Evolutionary conservation across 768 basidiomycete genomes (phyloP), one percentile per base, ranked within the genome.

Genomic region (Lyophyllum atratum): DNA sequence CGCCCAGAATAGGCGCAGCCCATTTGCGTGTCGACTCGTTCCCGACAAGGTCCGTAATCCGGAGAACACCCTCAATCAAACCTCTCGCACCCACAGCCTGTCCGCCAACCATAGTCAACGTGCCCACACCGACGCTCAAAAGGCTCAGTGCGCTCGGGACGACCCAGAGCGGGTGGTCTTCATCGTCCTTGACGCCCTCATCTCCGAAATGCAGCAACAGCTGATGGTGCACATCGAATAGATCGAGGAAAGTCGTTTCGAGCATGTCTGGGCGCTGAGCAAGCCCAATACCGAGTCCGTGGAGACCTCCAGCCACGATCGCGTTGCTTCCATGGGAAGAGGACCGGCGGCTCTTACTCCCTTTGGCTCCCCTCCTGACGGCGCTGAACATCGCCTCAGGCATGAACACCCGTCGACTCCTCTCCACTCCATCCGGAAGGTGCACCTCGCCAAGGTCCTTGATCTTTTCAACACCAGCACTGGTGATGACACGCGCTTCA

Each of bases 311-410:
- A 44, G 91, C 88, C 42, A 90, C 88, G 55, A 93, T 77, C 12
- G 82, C 80, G 49, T 68, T 66, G 57, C 70, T 61, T 68, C 54
- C 65, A n/a, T 61, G 66, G 34, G 64, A 68, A 48, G 77, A 72
- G 50, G 78, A 72, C 53, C 75, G 66, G 42, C 70, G 56, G 56
- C 64, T 72, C 71, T 77, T 79, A 46, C 62, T 56, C 40, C 76
- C 74, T 46, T 70, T 78, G 28, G 75, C 75, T 4, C 74, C 73
- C 55, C 73, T 80, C 59, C 80, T 71, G 51, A 80, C 71, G 42
- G 80, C 72, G 53, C 84, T 85, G 76, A 98, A 99, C 97, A 99
- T 98, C 14, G 93, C 96, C 68, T 96, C 90, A n/a, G 96, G 93
- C 77, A 92, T 86, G 79, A 99, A 99, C 12, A 96, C 85, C 25